These are phyloP conservation scores for Xerocomellus amylosporus DNA, from an alignment of 768 basidiomycete species.

Conservation along the genomic window DNA sequence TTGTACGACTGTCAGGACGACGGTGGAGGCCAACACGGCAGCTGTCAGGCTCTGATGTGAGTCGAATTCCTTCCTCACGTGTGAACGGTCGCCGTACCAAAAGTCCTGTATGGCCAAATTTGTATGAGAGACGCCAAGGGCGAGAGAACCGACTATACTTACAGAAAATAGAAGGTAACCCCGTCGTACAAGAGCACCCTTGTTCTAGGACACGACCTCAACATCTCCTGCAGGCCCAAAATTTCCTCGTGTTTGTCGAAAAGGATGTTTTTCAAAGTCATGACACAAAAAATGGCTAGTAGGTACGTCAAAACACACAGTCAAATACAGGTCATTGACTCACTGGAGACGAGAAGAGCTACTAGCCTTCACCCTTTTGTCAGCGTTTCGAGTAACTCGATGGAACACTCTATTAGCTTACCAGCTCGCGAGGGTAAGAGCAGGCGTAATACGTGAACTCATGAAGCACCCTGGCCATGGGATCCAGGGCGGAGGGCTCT, in stretches of 20 bases:
- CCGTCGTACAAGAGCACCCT: conserved; percentile 12
- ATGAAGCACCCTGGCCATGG: conserved; percentile 16
- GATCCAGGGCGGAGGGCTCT: conserved; percentile 18
- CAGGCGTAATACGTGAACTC: conserved; percentile 8
- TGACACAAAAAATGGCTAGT: conserved; percentile 15
- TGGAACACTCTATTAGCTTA: neutral
- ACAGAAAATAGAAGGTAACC: conserved; percentile 18
- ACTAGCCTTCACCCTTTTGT: conserved; percentile 13
- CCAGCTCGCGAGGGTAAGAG: conserved; percentile 23
- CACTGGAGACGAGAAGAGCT: conserved; percentile 20
- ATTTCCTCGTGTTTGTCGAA: neutral
- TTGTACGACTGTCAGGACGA: conserved; percentile 12
- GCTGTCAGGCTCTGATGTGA: neutral
- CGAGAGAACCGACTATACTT: neutral
- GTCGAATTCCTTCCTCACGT: neutral
- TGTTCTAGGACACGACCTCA: neutral
- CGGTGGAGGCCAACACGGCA: conserved; percentile 15
- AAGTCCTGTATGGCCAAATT: conserved; percentile 10
- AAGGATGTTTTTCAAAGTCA: conserved; percentile 15
- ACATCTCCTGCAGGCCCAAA: neutral
- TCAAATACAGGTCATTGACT: neutral
- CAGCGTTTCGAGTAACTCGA: neutral
- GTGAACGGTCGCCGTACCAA: conserved; percentile 5
- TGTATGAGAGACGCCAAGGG: neutral
- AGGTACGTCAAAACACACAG: neutral